Evolutionary conservation across 768 basidiomycete genomes (phyloP), one percentile per base, ranked within the genome.

Genomic region (Lentinula edodes): DNA sequence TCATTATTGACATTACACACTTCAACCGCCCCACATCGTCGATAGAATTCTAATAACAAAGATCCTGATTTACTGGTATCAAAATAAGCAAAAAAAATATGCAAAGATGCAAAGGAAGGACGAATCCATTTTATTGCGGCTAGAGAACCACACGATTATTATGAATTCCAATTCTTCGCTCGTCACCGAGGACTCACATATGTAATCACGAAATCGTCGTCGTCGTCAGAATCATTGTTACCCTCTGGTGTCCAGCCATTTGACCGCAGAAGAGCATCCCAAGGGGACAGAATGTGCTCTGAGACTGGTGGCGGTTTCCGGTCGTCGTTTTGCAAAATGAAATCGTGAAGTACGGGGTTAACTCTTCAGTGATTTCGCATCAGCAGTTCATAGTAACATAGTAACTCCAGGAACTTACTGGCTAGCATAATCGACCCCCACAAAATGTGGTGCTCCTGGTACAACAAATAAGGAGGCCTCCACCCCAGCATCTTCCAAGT

Each of bases 401-500:
- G 15, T 2, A 15, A 12, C 18, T 28, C 10, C 10, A 3, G 7
- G 12, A 36, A 62, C 67, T 58, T 48, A 69, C 69, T 67, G 60
- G 48, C 58, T 58, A 1, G 63, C 45, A 35, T 66, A 23, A 28
- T 66, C 63, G 4, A 65, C 59, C 36, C 65, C 64, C 0, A 65
- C 66, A 52, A 69, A 68, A 57, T 69, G 69, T 23, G 63, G 28
- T 10, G 69, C 69, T 28, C 60, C 65, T 0, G 62, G 63, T 5
- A 69, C 53, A 13, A 62, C 61, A 1, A 57, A 48, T 13, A 69
- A 52, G 52, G 54, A 35, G 1, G 52, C 69, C 3, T 67, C 41
- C 38, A 67, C 62, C 15, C 66, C 69, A 60, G 63, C 65, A 39
- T 64, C 61, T 53, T 39, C 64, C 63, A 74, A 66, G 38, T 62